Percentiles rank a stretch among this genome's conserved stretches.
Conservation (phyloP, 2,329 filamentous ascomycete species). For the Epichloe amarillans region DNA sequence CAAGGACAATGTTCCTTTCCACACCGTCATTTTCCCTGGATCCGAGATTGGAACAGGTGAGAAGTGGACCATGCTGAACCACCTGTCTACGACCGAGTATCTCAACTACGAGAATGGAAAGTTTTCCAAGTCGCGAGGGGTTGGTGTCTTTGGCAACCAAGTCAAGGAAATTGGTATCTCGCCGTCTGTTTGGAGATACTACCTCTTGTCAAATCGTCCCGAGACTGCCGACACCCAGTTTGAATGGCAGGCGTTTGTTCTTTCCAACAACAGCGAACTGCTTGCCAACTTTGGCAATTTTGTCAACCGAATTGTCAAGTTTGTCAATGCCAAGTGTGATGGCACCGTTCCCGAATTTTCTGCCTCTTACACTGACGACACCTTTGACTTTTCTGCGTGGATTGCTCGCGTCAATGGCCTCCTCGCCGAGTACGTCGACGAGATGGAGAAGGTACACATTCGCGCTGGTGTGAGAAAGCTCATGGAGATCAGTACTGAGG, state of each 20-base stretch:
- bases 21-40: constrained; percentile 83
- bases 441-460: constrained; percentile 60
- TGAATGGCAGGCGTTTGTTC: constrained; percentile 74
- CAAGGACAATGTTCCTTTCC: constrained; percentile 53
- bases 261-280: constrained; percentile 81
- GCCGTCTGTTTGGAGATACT: constrained; percentile 86
- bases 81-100: constrained; percentile 77
- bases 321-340: constrained; percentile 63
- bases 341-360: constrained; percentile 52
- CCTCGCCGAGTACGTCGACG: constrained; percentile 52
- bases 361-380: constrained; percentile 43
- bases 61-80: constrained; percentile 80
- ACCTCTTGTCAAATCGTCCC: constrained; percentile 71
- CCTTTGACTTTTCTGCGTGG: constrained; percentile 21
- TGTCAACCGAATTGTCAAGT: constrained; percentile 62
- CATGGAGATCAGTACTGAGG: constrained; percentile 50
- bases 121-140: constrained; percentile 80
- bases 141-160: constrained; percentile 86
- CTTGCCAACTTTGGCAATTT: constrained; percentile 63
- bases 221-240: constrained; percentile 83
- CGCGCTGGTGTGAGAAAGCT: constrained; percentile 51
- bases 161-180: constrained; percentile 76
- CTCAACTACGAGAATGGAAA: constrained; percentile 82
- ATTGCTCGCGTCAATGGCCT: constrained; percentile 34
- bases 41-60: constrained; percentile 74